phyloP scores from a whole-genome alignment of 306 rosid genomes.

The Rosa chinensis region DNA sequence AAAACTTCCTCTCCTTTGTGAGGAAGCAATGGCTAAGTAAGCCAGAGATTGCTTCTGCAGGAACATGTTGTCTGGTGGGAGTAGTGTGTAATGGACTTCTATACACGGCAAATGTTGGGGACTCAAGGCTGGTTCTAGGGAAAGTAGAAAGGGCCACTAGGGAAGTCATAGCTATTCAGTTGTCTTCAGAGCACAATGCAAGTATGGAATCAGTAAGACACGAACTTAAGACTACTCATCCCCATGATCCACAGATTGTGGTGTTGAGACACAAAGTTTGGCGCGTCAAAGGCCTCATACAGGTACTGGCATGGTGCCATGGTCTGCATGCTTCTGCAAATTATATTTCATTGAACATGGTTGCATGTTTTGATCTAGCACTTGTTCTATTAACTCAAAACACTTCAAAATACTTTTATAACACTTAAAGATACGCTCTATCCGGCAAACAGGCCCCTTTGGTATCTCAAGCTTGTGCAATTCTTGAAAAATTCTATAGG shows the following conservation, averaged over 20 bases:
- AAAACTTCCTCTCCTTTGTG: conserved; percentile 64
- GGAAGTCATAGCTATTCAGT: conserved; percentile 62
- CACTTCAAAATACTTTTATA: not conserved
- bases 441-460: not conserved
- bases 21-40: conserved; percentile 61
- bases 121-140: conserved; percentile 72
- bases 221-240: conserved; percentile 55
- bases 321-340: not conserved
- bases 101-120: conserved; percentile 76
- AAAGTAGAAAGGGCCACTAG: conserved; percentile 58
- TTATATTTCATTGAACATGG: not conserved
- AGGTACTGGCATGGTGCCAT: conserved; percentile 35
- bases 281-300: conserved; percentile 93
- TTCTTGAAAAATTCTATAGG: not conserved
- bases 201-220: conserved; percentile 65
- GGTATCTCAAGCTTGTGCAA: not conserved
- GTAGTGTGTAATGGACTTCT: conserved; percentile 59
- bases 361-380: not conserved
- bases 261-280: conserved; percentile 65
- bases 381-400: not conserved
- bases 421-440: not conserved
- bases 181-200: conserved; percentile 81
- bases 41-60: conserved; percentile 72
- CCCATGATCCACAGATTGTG: conserved; percentile 71
- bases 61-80: conserved; percentile 82